phyloP scores from a whole-genome alignment of 441 rosid genomes.

The Pelargonium fulgidum region DNA sequence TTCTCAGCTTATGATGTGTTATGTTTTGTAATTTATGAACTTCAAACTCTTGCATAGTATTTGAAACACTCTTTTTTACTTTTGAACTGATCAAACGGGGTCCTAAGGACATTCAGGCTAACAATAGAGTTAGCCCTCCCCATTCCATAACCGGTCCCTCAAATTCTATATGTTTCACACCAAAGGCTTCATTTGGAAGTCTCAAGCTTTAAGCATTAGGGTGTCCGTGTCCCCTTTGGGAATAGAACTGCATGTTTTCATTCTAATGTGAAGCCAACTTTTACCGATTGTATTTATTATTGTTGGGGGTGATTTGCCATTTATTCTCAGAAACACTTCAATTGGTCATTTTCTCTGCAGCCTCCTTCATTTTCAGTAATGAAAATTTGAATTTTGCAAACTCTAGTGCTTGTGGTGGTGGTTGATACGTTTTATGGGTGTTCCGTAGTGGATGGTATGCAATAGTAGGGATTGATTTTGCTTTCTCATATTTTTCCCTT shows the following conservation, averaged over 20 bases:
- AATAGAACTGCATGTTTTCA: conserved; percentile 1
- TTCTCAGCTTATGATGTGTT: background rate
- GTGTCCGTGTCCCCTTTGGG: background rate
- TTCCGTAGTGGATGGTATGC: background rate
- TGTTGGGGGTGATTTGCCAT: background rate
- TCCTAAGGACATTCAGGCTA: background rate
- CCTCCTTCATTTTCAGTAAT: background rate
- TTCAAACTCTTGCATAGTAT: conserved; percentile 4
- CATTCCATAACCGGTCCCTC: background rate
- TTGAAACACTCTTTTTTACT: background rate
- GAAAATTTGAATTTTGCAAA: conserved; percentile 13
- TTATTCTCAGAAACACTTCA: background rate
- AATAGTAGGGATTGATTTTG: background rate
- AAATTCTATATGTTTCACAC: background rate
- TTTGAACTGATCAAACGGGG: background rate
- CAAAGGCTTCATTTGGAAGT: background rate
- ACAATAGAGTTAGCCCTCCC: background rate
- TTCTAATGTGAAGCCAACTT: background rate
- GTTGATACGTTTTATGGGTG: background rate
- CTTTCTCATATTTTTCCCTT: conserved; percentile 7
- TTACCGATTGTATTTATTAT: background rate
- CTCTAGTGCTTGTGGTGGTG: background rate
- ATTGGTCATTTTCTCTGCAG: background rate
- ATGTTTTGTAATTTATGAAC: conserved; percentile 1
- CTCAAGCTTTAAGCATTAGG: background rate